Evolutionary conservation across 208 protist genomes (phyloP).

Genomic region (Plasmodiophora brassicae): DNA sequence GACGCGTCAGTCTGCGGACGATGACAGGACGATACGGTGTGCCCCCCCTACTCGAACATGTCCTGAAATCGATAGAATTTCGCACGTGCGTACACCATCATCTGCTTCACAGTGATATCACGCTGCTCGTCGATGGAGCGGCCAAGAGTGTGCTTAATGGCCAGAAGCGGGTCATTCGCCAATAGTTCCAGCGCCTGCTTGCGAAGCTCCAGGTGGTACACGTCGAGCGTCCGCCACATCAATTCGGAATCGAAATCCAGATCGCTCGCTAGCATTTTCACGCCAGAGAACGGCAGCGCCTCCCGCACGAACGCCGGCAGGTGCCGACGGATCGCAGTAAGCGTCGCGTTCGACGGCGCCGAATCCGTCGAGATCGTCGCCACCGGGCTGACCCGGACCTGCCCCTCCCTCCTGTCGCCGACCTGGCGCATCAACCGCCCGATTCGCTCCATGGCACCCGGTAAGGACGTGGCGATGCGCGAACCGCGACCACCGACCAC

Average conservation of each 20-base stretch:
- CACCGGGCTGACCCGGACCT: too few relatives aligned
- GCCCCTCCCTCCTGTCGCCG: too few relatives aligned
- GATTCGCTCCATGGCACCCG: too few relatives aligned
- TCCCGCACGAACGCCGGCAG: constrained; percentile 1
- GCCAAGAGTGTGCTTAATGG: not conserved
- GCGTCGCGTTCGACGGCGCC: not conserved
- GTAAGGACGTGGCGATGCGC: too few relatives aligned
- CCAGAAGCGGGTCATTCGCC: not conserved
- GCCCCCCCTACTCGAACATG: not conserved
- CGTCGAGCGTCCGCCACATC: not conserved
- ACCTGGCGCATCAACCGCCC: too few relatives aligned
- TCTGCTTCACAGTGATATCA: not conserved
- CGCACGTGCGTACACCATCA: not conserved
- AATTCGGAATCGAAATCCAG: not conserved
- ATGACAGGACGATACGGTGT: not conserved
- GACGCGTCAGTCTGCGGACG: too few relatives aligned
- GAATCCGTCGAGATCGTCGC: not conserved
- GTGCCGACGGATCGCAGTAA: not conserved
- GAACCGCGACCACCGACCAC: too few relatives aligned
- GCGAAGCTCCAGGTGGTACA: not conserved
- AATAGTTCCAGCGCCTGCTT: not conserved
- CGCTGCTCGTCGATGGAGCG: not conserved
- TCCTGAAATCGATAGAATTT: constrained; percentile 28
- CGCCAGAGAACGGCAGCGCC: not conserved
- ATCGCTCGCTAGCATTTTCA: not conserved